Evolutionary conservation across 768 basidiomycete genomes (phyloP).

Genomic region (Amanita jacksonii): DNA sequence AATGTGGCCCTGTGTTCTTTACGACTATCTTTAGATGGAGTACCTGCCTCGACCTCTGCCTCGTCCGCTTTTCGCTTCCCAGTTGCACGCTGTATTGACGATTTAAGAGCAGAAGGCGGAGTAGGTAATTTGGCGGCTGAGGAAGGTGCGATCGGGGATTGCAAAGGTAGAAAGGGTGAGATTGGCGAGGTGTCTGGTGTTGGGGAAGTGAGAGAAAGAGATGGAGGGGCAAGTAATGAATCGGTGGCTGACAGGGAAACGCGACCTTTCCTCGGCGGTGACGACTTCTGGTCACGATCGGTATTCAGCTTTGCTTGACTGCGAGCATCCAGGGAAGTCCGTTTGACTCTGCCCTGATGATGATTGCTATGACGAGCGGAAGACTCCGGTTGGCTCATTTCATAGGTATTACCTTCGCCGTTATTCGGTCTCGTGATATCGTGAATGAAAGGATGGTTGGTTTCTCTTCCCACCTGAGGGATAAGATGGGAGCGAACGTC

Average conservation of each 20-base stretch:
- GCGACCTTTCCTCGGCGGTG: slow-evolving; percentile 11
- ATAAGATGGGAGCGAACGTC: neutral
- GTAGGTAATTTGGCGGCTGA: slow-evolving; percentile 20
- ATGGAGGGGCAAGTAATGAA: slow-evolving; percentile 27
- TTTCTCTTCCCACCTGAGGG: slow-evolving; percentile 3
- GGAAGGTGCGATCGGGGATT: slow-evolving; percentile 14
- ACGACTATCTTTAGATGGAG: slow-evolving; percentile 49
- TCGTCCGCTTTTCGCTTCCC: slow-evolving; percentile 74
- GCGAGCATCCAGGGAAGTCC: neutral
- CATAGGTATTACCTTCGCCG: slow-evolving; percentile 9
- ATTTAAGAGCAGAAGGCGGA: slow-evolving; percentile 25
- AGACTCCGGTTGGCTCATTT: slow-evolving; percentile 12
- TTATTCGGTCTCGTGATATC: slow-evolving; percentile 11
- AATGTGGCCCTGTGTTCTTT: slow-evolving; percentile 50
- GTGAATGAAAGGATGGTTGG: slow-evolving; percentile 8
- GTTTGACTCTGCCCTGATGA: slow-evolving; percentile 6
- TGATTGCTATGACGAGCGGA: neutral
- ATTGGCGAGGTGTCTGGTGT: slow-evolving; percentile 32
- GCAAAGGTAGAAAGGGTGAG: slow-evolving; percentile 14
- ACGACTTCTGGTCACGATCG: neutral
- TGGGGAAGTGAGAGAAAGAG: slow-evolving; percentile 29
- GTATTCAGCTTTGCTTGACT: neutral
- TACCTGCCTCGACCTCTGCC: slow-evolving; percentile 42
- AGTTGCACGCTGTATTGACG: slow-evolving; percentile 27
- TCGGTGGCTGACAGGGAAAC: slow-evolving; percentile 19